phyloP scores from a whole-genome alignment of 2,329 filamentous ascomycete species.

The Lasiodiplodia theobromae region DNA sequence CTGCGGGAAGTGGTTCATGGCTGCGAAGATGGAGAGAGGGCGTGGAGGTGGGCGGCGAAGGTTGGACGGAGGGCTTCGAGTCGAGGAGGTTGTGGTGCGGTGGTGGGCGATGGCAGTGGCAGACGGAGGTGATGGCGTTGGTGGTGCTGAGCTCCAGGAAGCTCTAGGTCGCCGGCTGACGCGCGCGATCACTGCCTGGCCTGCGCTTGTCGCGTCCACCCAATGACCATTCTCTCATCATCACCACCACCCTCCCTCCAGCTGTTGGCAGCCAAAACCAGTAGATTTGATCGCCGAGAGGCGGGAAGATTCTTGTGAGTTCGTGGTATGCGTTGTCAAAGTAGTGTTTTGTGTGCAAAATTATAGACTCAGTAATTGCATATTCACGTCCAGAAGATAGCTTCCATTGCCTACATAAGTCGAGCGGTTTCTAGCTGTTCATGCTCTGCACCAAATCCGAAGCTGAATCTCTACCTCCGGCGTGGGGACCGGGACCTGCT shows the following conservation, averaged over 20 bases:
- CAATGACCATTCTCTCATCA: conserved; percentile 17
- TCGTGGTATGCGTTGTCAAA: no score
- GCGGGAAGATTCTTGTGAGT: no score
- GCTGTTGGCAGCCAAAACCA: no score
- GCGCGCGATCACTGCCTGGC: conserved; percentile 24
- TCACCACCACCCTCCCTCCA: neutral
- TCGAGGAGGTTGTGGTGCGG: conserved; percentile 31
- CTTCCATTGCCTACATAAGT: no score
- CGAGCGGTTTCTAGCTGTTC: neutral
- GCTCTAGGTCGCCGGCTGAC: conserved; percentile 27
- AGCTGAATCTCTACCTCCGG: conserved; percentile 32
- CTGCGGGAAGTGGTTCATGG: conserved; percentile 71
- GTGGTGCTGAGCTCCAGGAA: conserved; percentile 24
- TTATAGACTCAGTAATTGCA: no score
- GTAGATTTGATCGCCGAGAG: no score
- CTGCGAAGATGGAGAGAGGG: conserved; percentile 34
- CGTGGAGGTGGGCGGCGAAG: conserved; percentile 16
- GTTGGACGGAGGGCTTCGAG: conserved; percentile 32
- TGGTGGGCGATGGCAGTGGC: conserved; percentile 26
- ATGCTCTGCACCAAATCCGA: neutral
- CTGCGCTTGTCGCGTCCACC: conserved; percentile 12
- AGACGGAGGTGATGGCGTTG: conserved; percentile 26
- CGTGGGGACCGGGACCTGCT: conserved; percentile 43
- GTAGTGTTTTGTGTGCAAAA: no score
- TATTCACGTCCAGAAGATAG: no score